Evolutionary conservation across 2,329 filamentous ascomycete species (phyloP).

Genomic region (Arthroderma sp.): DNA sequence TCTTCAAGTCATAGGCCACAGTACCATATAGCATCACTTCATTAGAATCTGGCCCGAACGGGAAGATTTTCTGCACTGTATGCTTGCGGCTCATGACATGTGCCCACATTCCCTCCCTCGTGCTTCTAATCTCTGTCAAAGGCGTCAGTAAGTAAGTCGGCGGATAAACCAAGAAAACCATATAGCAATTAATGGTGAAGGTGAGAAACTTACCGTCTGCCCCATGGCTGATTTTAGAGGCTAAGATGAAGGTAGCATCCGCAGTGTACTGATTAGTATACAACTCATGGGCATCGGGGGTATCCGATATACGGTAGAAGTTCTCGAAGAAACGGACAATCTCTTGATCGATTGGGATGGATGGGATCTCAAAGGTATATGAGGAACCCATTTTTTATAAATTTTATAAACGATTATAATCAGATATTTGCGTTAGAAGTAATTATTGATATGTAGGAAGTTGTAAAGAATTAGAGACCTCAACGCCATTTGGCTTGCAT

Average conservation of each 20-base stretch:
- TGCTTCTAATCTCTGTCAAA: slow-evolving; percentile 28
- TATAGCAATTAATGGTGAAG: too few species aligned
- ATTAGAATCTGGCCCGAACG: slow-evolving; percentile 30
- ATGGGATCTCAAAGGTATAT: not conserved
- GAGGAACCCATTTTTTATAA: not conserved
- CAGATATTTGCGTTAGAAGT: too few species aligned
- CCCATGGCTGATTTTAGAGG: slow-evolving; percentile 22
- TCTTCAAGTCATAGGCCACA: slow-evolving; percentile 41
- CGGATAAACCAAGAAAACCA: too few species aligned
- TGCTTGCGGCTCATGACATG: slow-evolving; percentile 37
- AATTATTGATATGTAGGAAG: too few species aligned
- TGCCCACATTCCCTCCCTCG: slow-evolving; percentile 42
- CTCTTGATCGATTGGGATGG: not conserved
- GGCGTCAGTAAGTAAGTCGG: not conserved
- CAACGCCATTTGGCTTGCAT: too few species aligned
- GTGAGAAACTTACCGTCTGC: slow-evolving; percentile 15
- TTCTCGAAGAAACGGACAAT: not conserved
- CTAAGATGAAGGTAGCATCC: slow-evolving; percentile 27
- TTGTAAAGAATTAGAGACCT: too few species aligned
- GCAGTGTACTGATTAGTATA: slow-evolving; percentile 23
- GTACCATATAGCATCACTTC: slow-evolving; percentile 10
- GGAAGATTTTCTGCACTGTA: slow-evolving; percentile 26
- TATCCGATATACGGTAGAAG: not conserved
- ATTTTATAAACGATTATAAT: too few species aligned
- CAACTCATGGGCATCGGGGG: slow-evolving; percentile 21